Evolutionary conservation across 345 rosid species (phyloP), one percentile per base, ranked within the genome.

Genomic region (Luvunga scandens): DNA sequence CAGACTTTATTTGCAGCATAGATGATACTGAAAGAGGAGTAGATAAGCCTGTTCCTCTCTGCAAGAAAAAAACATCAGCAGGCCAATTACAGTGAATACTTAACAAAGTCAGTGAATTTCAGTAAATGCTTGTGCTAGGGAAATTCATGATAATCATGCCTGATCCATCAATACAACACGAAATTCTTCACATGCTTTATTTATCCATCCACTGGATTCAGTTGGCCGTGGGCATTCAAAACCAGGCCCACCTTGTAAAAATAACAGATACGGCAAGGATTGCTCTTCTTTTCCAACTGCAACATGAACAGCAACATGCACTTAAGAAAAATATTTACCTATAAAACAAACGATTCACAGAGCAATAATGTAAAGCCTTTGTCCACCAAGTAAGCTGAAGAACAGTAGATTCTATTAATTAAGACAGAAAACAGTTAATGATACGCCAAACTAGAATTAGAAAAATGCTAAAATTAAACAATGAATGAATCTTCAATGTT

Each of bases 31-130:
- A 88, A 86, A 91, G 86, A 78, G 97, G 88, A 75, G 95, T 90
- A 57, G 99, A 96, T 39, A 89, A 85, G 53, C 99, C 99, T 62
- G 99, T 96, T 88, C 99, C 99, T 85, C 97, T 86, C 99, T 96
- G 94, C 85, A 89, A 38, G 69, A 72, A 36, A 78, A 53, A 55
- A 30, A 27, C 38, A 82, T 27, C 25, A 72, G 77, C 71, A 67
- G 3, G 74, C 39, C 66, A 28, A 50, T 24, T 55, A 75, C 24
- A 82, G 6, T 7, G 57, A 67, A 34, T 53, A 66, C 42, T 21
- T 59, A 64, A 42, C 50, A 62, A 63, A 9, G 31, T 9, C 50
- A 71, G 30, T n/a, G 22, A 67, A 69, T 72, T 66, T 39, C 24
- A 71, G n/a, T 34, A 75, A 57, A 73, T 55, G 42, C 38, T 56